phyloP scores from a whole-genome alignment of 768 basidiomycete species.

The Tephrocybe sp. region DNA sequence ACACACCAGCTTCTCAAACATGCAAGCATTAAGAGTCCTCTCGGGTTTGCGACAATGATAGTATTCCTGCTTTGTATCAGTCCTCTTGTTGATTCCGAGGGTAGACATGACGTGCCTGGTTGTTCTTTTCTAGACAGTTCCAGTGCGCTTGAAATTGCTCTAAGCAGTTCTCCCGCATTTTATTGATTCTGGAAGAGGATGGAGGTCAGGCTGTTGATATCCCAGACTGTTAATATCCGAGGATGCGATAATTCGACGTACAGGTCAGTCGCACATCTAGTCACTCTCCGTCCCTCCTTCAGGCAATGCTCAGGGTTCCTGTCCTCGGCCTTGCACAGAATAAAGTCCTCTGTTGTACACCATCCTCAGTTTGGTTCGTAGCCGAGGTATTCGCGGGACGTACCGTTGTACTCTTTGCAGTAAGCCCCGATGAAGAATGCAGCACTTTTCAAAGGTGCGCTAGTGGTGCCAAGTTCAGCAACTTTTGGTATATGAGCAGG shows the following conservation, averaged over 20 bases:
- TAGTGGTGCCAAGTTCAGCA: constrained; percentile 83
- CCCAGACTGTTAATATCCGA: not conserved
- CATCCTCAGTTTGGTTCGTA: not conserved
- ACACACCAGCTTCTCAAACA: constrained; percentile 89
- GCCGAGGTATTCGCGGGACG: constrained; percentile 26
- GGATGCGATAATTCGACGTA: constrained; percentile 40
- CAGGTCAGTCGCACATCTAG: constrained; percentile 93
- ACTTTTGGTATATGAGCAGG: constrained; percentile 71
- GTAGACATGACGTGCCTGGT: constrained; percentile 63
- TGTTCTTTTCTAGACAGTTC: constrained; percentile 91
- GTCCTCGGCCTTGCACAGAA: constrained; percentile 96
- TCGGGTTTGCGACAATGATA: constrained; percentile 88
- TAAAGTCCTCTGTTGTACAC: constrained; percentile 40
- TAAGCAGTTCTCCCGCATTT: constrained; percentile 90
- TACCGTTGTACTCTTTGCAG: constrained; percentile 97
- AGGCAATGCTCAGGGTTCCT: constrained; percentile 89
- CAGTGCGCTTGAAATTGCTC: constrained; percentile 88
- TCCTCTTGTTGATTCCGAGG: not conserved
- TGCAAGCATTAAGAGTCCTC: constrained; percentile 84
- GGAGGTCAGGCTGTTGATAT: not conserved
- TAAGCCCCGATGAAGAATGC: constrained; percentile 95
- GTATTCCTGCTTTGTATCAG: constrained; percentile 60
- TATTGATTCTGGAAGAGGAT: constrained; percentile 64
- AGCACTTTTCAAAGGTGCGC: constrained; percentile 92
- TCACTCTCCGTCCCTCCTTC: constrained; percentile 93